Evolutionary conservation across 2,329 filamentous ascomycete species (phyloP), one percentile per base, ranked within the genome.

Genomic region (Microdochium nivale): DNA sequence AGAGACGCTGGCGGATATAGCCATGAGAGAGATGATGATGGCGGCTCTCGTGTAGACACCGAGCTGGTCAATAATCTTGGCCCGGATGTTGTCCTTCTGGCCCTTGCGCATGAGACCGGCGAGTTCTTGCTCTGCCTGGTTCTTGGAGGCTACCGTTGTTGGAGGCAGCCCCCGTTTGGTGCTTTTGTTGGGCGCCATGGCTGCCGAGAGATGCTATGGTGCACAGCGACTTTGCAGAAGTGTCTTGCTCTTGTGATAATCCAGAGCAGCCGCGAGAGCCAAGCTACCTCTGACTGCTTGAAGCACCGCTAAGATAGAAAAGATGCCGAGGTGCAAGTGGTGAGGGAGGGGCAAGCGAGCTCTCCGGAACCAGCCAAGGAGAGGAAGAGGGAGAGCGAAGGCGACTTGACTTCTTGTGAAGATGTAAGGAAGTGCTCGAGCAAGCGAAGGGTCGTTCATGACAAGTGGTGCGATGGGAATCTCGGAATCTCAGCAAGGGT

Each of bases 1-100:
- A 1, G 88, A 92, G 53, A 86, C 79, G 55, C 84, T 82, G 47
- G 86, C 84, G 54, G 79, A 83, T 43, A 84, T 64, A 46, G 84
- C 87, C 10, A 80, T 76, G 47, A 87, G 71, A 25, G 73, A 59
- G 55, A 84, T 70, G 16, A 84, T 62, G n/a, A 67, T 61, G 21
- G 62, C 57, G 2, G 71, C 66, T 55, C 70, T 70, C 55, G 67
- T 59, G 54, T 77, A 76, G 53, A 75, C 57, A 48, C 65, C 56
- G 27, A 60, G 57, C 55, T 78, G 75, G 16, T 67, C 64, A 10
- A 57, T 49, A 14, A 65, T 52, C 55, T 65, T 67, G 25, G 65
- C 70, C 49, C 58, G 54, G 58, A 58, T 60, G 14, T 61, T 65
- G 49, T 67, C 62, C n/a, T 64, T 56, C 40, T 62, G 58, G 8